Evolutionary conservation across 306 rosid species (phyloP), one percentile per base, ranked within the genome.

Genomic region (Ammopiptanthus mongolicus): DNA sequence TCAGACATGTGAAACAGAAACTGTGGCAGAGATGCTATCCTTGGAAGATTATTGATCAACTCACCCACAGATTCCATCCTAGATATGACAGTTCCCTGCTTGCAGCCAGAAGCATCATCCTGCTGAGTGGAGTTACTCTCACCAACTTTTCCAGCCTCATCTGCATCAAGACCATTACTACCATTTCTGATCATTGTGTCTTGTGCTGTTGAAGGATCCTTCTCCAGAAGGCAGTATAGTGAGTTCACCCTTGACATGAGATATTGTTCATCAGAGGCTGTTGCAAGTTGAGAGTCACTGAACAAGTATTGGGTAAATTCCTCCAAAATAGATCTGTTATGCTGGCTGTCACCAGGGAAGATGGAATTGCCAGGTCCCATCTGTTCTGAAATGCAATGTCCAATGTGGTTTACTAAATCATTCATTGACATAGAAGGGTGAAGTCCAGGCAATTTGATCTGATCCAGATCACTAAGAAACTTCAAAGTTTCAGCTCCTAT

Each of bases 241-340:
- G 97, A 91, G 77, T 89, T 85, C 75, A 91, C 97, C 80, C 90
- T 88, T 11, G 88, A 75, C 96, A 91, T 83, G 65, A 89, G 84
- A 74, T 64, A 77, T 79, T 80, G 86, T 85, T 91, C 91, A 7
- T 89, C 91, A 11, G 87, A 84, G 23, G 86, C 76, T 13, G 73
- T 48, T 11, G 80, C 11, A 22, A 44, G 65, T 58, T 84, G 93
- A 8, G 89, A 37, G 61, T 91, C 96, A 22, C 12, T 88, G 48
- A 91, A 80, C 82, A 91, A 69, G 84, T 80, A 83, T 18, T 88
- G 93, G 0, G 86, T 82, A 15, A 89, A 82, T 78, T 91, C 97
- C 82, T 86, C 97, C 78, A 91, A 47, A 22, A 88, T 60, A 8
- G 85, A 63, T 41, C 61, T 79, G 82, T 73, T 72, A 33, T 78